Base-by-base conservation (phyloP, 495 filamentous ascomycete genomes). In the Penicillium arizonense region DNA sequence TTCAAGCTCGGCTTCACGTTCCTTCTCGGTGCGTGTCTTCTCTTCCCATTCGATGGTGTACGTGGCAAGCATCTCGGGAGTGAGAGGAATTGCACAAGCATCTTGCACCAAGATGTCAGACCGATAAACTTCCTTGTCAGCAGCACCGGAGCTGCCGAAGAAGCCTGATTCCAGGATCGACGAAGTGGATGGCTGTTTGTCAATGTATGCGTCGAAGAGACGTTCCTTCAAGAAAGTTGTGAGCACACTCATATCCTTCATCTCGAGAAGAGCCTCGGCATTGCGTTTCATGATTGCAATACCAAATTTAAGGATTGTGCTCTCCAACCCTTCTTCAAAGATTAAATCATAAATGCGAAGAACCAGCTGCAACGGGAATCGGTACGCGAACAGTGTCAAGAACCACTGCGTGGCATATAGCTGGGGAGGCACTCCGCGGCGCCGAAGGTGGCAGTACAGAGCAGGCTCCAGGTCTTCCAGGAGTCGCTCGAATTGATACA, bases 371-470 rank as follows among this genome's bases (percentile, higher is more conserved):
- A 99, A 78, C 11, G 94, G 94, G 69, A 99, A 99, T 41, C 96
- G 87, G 69, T 99, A 97, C 13, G 94, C 92, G 63, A 99, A 99
- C n/a, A 99, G 81, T 5, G 94, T 99, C 38, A 99, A 83, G 70
- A 97, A 97, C 94, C 94, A 99, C 67, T 97, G 94, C 0, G 94
- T 97, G 38, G 94, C 94, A 65, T 99, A 99, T 8, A 99, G 77
- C 59, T 96, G 87, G 1, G 95, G 90, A 37, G 86, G 86, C 34
- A 97, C 94, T 21, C 88, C 86, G 38, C 89, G 86, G 47, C 94
- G 86, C 55, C 87, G 86, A 37, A 99, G 83, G 72, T 99, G 94
- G 67, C 94, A 97, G 70, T 94, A 97, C 3, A 97, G 79, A 24
- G 90, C 90, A 2, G 94, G 94, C 59, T 97, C 93, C 36, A 93